Base-by-base conservation (phyloP, 2,329 filamentous ascomycete species). In the Alternaria gaisen region DNA sequence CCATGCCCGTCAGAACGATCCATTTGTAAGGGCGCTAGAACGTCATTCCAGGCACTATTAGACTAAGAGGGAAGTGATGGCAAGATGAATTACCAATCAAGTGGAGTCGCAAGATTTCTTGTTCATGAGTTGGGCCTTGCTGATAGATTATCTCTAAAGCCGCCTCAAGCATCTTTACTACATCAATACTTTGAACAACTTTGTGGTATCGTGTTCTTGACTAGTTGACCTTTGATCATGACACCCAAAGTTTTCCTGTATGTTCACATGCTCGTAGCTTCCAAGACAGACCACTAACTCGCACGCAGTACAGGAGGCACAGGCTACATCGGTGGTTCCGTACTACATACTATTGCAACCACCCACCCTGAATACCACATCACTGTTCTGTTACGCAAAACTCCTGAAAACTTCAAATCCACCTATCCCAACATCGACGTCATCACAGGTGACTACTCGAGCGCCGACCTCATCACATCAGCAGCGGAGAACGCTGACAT, bases 251-350 rank as follows among this genome's bases (percentile, higher is more conserved):
- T 32, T 10, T 32, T 32, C 10, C 30, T 32, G 30, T 32, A 32
- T 12, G 30, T 32, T 32, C 6, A 10, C 9, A 32, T 32, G 11
- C 12, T 14, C 34, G n/a, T 8, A 18, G 16, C 16, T 8, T 43
- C 20, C 7, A 43, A 12, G 5, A 3, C n/a, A 10, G 26, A 5
- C 16, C 3, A 28, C 41, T 42, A 8, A 48, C 40, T 36, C 50
- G 11, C 20, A 18, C 9, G 8, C 40, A 85, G 84, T 14, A 85
- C 83, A 34, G 84, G 83, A 20, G 79, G 73, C 5, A 85, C 84
- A 16, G 84, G 84, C 32, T 86, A 85, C 67, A 85, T 86, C 48
- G 84, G 84, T 6, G 84, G 85, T 32, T 83, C 84, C 52, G 79
- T 81, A 40, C 77, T 86, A n/a, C 81, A 82, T 61, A 75, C 77